Conservation (phyloP, 305 asterid species). For the Lippia alba region DNA sequence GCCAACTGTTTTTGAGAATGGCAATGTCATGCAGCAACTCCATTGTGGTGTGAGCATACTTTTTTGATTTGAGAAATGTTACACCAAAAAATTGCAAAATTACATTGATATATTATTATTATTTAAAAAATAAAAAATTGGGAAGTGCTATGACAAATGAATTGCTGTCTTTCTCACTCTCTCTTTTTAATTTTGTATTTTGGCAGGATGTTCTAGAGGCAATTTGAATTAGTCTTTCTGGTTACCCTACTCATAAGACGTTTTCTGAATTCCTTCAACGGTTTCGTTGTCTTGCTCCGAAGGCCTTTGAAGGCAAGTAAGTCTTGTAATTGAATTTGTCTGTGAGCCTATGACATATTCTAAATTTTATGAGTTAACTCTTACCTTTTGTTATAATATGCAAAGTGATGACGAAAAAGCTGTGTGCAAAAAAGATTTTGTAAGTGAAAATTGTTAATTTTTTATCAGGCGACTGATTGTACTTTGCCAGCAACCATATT, state of each 20-base stretch:
- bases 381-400: constrained; percentile 34
- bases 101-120: too few relatives aligned
- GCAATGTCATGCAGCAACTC: constrained; percentile 85
- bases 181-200: not conserved
- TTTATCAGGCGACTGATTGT: too few relatives aligned
- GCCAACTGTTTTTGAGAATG: constrained; percentile 86
- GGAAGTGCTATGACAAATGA: constrained; percentile 23
- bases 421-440: constrained; percentile 71
- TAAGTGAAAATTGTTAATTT: too few relatives aligned
- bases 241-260: constrained; percentile 94
- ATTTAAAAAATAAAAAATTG: too few relatives aligned
- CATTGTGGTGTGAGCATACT: constrained; percentile 93
- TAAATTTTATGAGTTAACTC: constrained; percentile 37
- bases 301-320: constrained; percentile 80
- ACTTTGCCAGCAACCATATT: not conserved
- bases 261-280: constrained; percentile 81
- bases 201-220: constrained; percentile 96
- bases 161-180: constrained; percentile 16
- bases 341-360: not conserved
- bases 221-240: constrained; percentile 94
- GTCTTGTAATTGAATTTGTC: constrained; percentile 37
- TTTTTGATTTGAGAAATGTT: constrained; percentile 27
- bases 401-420: constrained; percentile 71
- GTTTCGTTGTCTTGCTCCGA: constrained; percentile 89
- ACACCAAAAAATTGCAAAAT: constrained; percentile 9